A percentile compares a stretch with the other conserved stretches of the same genome.
These are phyloP conservation scores for Fusarium clavum DNA, from an alignment of 2,329 filamentous ascomycete genomes.

Conservation along the genomic window DNA sequence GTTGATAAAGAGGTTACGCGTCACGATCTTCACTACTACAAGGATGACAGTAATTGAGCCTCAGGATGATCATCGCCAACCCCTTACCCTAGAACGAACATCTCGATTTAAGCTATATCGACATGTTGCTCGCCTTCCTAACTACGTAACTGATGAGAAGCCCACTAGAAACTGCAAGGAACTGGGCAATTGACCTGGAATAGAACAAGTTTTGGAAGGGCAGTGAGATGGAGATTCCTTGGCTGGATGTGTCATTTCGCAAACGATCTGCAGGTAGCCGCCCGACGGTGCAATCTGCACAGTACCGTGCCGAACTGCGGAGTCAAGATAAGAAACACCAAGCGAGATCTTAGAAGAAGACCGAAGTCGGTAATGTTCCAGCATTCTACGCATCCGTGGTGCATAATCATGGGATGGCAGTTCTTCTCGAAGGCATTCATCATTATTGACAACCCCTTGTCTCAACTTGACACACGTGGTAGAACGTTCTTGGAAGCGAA, in stretches of 20 bases:
- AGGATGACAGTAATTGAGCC: background rate
- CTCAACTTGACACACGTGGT: background rate
- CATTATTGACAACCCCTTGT: background rate
- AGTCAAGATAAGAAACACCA: slow-evolving; percentile 2
- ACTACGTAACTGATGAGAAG: slow-evolving; percentile 10
- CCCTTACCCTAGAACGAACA: slow-evolving; percentile 4
- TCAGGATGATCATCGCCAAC: background rate
- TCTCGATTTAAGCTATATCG: background rate
- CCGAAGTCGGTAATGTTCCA: background rate
- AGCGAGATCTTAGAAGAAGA: background rate
- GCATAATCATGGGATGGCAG: slow-evolving; percentile 1
- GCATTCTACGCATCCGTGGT: background rate
- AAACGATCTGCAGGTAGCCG: slow-evolving; percentile 2
- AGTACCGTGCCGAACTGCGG: background rate
- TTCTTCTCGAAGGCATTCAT: slow-evolving; percentile 17
- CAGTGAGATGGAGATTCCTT: background rate
- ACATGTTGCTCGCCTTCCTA: slow-evolving; percentile 16
- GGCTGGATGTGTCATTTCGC: background rate
- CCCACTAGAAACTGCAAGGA: slow-evolving; percentile 16
- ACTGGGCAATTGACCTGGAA: background rate
- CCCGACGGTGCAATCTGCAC: background rate
- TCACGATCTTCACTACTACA: background rate
- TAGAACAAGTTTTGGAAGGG: slow-evolving; percentile 4
- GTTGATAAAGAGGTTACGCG: background rate
- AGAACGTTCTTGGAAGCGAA: slow-evolving; percentile 3